phyloP scores from a whole-genome alignment of 2,329 filamentous ascomycete species.

The Gliomastix tumulicola region DNA sequence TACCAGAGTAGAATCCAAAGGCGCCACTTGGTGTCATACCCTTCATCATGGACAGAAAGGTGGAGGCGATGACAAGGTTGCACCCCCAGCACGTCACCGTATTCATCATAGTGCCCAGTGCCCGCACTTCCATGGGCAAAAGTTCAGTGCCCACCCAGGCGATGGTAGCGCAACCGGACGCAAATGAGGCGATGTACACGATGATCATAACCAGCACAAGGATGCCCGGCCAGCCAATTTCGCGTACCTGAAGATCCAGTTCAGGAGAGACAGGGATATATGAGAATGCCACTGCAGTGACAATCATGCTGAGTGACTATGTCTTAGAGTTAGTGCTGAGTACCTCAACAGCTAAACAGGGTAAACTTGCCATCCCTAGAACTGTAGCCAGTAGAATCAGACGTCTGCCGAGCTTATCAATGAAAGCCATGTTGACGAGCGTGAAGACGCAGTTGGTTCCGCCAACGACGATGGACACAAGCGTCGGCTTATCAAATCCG shows the following conservation, averaged over 20 bases:
- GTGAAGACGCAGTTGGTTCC: conserved; percentile 43
- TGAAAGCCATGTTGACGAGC: conserved; percentile 35
- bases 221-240: conserved; percentile 7
- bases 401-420: conserved; percentile 36
- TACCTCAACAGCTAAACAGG: neutral
- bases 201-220: conserved; percentile 30
- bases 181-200: conserved; percentile 27
- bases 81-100: conserved; percentile 37
- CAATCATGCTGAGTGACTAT: conserved; percentile 23
- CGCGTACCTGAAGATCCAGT: conserved; percentile 24
- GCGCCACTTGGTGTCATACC: conserved; percentile 39
- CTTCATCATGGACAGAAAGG: conserved; percentile 39
- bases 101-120: conserved; percentile 38
- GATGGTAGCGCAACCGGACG: conserved; percentile 35
- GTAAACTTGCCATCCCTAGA: conserved; percentile 27
- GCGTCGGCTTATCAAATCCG: conserved; percentile 39
- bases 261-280: conserved; percentile 37
- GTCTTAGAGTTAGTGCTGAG: neutral
- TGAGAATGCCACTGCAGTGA: conserved; percentile 26
- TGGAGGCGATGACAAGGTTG: conserved; percentile 42
- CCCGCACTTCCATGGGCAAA: conserved; percentile 38
- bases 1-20: conserved; percentile 43
- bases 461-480: conserved; percentile 35
- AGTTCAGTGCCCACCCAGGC: conserved; percentile 40
- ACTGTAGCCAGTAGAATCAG: conserved; percentile 33